Conservation (phyloP, 345 rosid species). For the Corchorus olitorius region DNA sequence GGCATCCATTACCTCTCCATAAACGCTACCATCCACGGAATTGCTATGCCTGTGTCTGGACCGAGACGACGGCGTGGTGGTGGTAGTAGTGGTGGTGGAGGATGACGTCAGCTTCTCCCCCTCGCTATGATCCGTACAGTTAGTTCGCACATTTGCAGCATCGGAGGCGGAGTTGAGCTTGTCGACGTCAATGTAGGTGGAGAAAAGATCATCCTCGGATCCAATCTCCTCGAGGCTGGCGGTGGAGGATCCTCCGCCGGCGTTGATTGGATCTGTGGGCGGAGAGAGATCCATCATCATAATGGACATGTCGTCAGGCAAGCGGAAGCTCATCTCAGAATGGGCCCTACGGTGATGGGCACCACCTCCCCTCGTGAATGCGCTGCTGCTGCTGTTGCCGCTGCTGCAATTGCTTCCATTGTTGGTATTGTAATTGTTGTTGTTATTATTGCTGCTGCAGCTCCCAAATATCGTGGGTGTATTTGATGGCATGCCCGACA, state of each 20-base stretch:
- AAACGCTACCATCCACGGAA: constrained; percentile 58
- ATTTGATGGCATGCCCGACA: neutral
- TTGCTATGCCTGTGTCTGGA: constrained; percentile 62
- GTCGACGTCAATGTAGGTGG: constrained; percentile 63
- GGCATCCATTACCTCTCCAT: constrained; percentile 60
- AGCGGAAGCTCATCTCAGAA: constrained; percentile 44
- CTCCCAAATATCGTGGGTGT: neutral
- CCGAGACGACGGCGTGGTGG: constrained; percentile 26
- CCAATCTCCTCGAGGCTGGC: constrained; percentile 43
- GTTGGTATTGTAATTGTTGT: neutral
- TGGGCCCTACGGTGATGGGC: constrained; percentile 59
- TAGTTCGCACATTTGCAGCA: neutral
- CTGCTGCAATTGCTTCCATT: neutral
- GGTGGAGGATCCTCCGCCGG: constrained; percentile 37
- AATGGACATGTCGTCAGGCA: constrained; percentile 43
- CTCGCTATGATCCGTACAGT: constrained; percentile 22
- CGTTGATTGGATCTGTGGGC: constrained; percentile 27
- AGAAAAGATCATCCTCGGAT: constrained; percentile 65
- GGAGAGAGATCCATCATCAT: constrained; percentile 55
- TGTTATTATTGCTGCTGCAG: neutral
- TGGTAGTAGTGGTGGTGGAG: neutral
- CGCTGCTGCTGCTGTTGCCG: constrained; percentile 27
- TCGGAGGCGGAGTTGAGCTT: constrained; percentile 25
- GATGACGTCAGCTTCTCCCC: constrained; percentile 23
- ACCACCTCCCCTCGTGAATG: neutral